Base-by-base conservation (phyloP, 805 yeast species). In the Cyberlindnera mycetangii region DNA sequence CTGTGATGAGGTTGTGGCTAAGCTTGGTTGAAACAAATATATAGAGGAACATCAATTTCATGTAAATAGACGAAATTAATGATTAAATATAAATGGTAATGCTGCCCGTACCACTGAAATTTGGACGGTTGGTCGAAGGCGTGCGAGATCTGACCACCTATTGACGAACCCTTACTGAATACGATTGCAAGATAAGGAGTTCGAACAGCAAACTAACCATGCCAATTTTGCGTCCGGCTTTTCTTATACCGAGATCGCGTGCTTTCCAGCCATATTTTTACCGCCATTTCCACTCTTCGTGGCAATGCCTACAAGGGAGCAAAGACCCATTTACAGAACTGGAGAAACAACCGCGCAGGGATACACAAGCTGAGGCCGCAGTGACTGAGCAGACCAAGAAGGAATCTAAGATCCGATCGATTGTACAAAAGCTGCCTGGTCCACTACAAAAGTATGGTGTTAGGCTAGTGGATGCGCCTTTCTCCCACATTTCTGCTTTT, bases 401-500 rank as follows among this genome's bases (percentile, higher is more conserved):
- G 38, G 33, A 27, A 32, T 41, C 47, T 18, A 20, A 33, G 24
- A 28, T 25, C 7, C 17, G 19, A 12, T 20, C 39, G 11, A 64
- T 70, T 10, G 48, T 72, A 19, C 52, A 51, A n/a, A 64, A 69
- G 42, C 62, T 81, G 4, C 87, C 88, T 5, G 68, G 63, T 37
- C 66, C 72, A 33, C 59, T 81, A 41, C 67, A 70, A 19, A 76
- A 75, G 12, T 78, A 78, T 51, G 78, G 82, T 1, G 59, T 60
- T 7, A 68, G 71, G 39, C 70, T 83, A 47, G 63, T 71, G 16
- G 58, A 70, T 38, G 81, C 85, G 0, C 89, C 89, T 1, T 62
- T 78, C 4, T 68, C 83, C 1, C 81, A 81, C 58, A 68, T 83
- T 11, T 71, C 84, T 0, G 70, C 89, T 2, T 86, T 86, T 54